Conservation (phyloP, 331 rosid genomes). For the Acacia pycnantha region DNA sequence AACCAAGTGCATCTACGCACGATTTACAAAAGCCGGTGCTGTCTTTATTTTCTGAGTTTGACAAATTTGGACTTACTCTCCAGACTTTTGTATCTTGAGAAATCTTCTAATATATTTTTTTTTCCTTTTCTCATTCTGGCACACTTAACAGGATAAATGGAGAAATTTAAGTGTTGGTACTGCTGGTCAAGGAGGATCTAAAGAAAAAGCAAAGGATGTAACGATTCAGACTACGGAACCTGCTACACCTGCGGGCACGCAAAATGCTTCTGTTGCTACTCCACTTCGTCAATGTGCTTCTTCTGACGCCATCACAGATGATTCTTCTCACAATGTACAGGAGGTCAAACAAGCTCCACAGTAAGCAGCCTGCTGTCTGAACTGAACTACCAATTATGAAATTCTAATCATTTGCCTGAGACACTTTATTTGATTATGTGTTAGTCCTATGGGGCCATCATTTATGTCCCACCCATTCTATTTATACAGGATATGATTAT, state of each 20-base stretch:
- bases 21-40: background rate
- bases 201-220: slow-evolving; percentile 16
- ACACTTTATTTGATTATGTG: background rate
- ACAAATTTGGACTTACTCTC: background rate
- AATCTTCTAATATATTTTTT: too few relatives aligned
- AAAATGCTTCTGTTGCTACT: background rate
- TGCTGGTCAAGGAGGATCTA: slow-evolving; percentile 22
- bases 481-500: too few relatives aligned
- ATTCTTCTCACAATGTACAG: slow-evolving; percentile 10
- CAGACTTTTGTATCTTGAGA: too few relatives aligned
- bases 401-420: background rate
- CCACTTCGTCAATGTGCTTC: slow-evolving; percentile 11
- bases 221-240: slow-evolving; percentile 14
- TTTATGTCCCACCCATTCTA: too few relatives aligned
- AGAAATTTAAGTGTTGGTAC: background rate
- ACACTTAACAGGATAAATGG: too few relatives aligned
- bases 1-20: background rate
- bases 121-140: too few relatives aligned
- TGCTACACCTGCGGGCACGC: background rate
- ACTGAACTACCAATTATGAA: background rate
- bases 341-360: slow-evolving; percentile 23
- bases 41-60: background rate
- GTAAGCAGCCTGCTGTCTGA: background rate
- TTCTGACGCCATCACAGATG: slow-evolving; percentile 14
- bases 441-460: background rate